Base-by-base conservation (phyloP, 2,329 filamentous ascomycete species). In the Huntiella moniliformis region DNA sequence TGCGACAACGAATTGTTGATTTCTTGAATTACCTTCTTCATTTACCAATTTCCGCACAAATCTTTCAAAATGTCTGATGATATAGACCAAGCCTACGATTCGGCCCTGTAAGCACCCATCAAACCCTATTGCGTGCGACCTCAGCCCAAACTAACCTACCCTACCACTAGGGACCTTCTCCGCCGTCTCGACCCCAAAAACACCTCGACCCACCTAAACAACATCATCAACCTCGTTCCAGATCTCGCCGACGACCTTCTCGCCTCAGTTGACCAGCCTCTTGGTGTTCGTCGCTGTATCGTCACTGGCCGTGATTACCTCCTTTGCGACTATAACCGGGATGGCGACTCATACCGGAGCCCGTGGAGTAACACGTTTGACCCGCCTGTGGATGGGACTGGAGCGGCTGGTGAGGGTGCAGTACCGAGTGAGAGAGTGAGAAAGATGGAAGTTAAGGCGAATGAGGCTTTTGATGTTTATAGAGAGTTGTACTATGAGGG, bases 351-450 rank as follows among this genome's bases (percentile, higher is more conserved):
- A 65, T 94, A 94, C 73, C 82, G 91, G 52, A 93, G 84, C 53
- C 91, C 91, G n/a, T 98, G 91, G 91, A 91, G 81, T 66, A 96
- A 96, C 66, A 82, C 94, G 64, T 98, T 98, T 62, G 86, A 96
- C 60, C 91, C 88, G 13, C 82, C 86, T 11, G 72, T 94, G 50
- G 79, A 82, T 53, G 67, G 62, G 32, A 60, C 50, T n/a, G 60
- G 57, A 12, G 58, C 59, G 1, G 69, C 69, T 18, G 77, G 75
- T 17, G 87, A 93, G 58, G 84, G 85, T 1, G 84, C 86, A 1
- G 76, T 92, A 10, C 88, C 88, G 1, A 88, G 82, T 56, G 91
- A 96, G 62, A 71, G 86, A 47, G 84, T 96, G 55, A 73, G 91
- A 55, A 84, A 83, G 67, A 88, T 96, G 76, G 91, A 98, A 68